Conservation (phyloP, 371 early-diverging fungal genomes). For the Massospora cicadina region DNA sequence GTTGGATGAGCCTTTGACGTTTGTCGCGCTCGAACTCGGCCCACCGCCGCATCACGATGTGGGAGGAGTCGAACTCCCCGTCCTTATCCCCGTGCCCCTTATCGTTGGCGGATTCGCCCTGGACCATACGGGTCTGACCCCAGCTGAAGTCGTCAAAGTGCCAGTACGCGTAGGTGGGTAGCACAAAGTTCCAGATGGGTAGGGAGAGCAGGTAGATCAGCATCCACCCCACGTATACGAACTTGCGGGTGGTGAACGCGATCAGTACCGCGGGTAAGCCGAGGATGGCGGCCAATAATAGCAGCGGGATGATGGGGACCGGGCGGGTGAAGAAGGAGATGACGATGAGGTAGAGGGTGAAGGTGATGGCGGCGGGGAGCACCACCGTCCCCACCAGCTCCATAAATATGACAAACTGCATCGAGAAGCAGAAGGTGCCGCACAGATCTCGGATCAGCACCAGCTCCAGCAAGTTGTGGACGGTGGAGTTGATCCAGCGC, state of each 20-base stretch:
- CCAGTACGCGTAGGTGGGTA: constrained; percentile 98
- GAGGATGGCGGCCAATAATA: constrained; percentile 59
- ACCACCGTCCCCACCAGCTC: constrained; percentile 95
- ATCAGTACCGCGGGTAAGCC: constrained; percentile 91
- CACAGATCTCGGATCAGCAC: constrained; percentile 90
- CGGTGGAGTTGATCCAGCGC: constrained; percentile 99
- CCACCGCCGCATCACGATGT: constrained; percentile 48
- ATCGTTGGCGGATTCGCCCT: constrained; percentile 30
- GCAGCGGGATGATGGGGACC: constrained; percentile 49
- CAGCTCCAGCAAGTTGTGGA: constrained; percentile 93
- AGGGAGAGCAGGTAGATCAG: constrained; percentile 79
- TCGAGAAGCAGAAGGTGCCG: constrained; percentile 96
- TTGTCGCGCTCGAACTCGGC: constrained; percentile 36
- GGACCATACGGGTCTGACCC: constrained; percentile 92
- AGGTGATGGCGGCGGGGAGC: constrained; percentile 90
- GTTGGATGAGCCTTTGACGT: constrained; percentile 16
- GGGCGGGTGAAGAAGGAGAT: constrained; percentile 39
- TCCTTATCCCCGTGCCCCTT: constrained; percentile 32
- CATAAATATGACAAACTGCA: constrained; percentile 97
- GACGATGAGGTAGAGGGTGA: constrained; percentile 70
- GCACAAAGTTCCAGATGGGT: constrained; percentile 96
- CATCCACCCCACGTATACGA: constrained; percentile 92
- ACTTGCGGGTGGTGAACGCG: constrained; percentile 71
- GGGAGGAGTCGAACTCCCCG: constrained; percentile 40
- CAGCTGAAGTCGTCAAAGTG: constrained; percentile 98